A percentile compares a stretch with the other conserved stretches of the same genome.
These are phyloP conservation scores for Talaromyces sp. DNA, from an alignment of 2,329 filamentous ascomycete genomes.

Conservation along the genomic window DNA sequence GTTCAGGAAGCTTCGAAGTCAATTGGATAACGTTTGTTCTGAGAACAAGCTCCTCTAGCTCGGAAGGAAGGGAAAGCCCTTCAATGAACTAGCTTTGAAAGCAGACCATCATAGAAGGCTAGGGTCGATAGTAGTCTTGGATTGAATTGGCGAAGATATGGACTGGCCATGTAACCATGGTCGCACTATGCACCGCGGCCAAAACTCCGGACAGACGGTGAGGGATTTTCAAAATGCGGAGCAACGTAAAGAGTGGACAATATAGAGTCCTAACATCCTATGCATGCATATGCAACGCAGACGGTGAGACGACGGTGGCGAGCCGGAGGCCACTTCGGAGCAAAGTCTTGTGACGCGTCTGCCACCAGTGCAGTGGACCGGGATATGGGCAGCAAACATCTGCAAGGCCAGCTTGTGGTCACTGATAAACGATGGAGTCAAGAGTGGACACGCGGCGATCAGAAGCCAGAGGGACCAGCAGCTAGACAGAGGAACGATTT, in stretches of 20 bases:
- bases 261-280: slow-evolving; percentile 28
- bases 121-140: slow-evolving; percentile 5
- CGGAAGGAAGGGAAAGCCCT: background rate
- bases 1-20: background rate
- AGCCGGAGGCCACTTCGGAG: slow-evolving; percentile 20
- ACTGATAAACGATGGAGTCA: slow-evolving; percentile 26
- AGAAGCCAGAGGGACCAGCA: background rate
- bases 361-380: slow-evolving; percentile 28
- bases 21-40: slow-evolving; percentile 2
- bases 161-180: slow-evolving; percentile 4
- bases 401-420: slow-evolving; percentile 23
- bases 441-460: slow-evolving; percentile 24
- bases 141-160: background rate
- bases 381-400: slow-evolving; percentile 22
- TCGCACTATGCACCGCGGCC: slow-evolving; percentile 1
- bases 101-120: background rate
- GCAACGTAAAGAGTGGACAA: slow-evolving; percentile 26
- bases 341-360: slow-evolving; percentile 32
- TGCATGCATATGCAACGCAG: slow-evolving; percentile 33
- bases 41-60: background rate
- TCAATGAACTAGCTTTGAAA: background rate
- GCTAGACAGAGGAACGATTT: background rate
- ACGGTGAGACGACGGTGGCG: slow-evolving; percentile 27
- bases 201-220: slow-evolving; percentile 18
- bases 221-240: slow-evolving; percentile 31